A percentile compares a stretch with the other conserved stretches of the same genome.
These are phyloP conservation scores for Trapa incisa DNA, from an alignment of 345 rosid genomes.

Conservation along the genomic window DNA sequence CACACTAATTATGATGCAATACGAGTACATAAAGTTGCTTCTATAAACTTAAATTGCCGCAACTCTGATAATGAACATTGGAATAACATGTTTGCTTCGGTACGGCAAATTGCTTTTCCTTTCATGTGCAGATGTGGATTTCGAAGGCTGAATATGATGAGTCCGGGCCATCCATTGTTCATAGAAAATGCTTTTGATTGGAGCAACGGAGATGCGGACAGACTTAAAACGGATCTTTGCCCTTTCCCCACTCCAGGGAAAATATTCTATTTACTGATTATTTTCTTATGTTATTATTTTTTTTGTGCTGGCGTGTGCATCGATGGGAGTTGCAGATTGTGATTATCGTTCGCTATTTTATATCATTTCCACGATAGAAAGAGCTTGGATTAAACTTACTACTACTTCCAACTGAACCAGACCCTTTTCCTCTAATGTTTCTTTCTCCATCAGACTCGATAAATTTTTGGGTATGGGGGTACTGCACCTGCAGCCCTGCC, in stretches of 20 bases:
- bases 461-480: too few relatives aligned
- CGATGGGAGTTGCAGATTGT: neutral
- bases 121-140: conserved; percentile 53
- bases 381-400: neutral
- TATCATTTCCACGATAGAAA: neutral
- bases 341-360: neutral
- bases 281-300: too few relatives aligned
- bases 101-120: neutral
- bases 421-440: neutral
- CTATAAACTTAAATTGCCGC: too few relatives aligned
- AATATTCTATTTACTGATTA: neutral
- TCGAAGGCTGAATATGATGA: conserved; percentile 61
- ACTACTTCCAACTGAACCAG: neutral
- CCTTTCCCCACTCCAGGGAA: neutral
- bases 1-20: too few relatives aligned
- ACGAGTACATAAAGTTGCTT: too few relatives aligned
- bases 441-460: too few relatives aligned
- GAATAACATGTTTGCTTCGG: too few relatives aligned
- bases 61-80: too few relatives aligned
- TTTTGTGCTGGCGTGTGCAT: neutral
- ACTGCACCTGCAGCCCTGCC: too few relatives aligned
- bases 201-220: neutral
- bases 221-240: neutral
- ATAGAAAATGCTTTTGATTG: conserved; percentile 56
- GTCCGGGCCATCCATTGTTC: conserved; percentile 57